These are phyloP conservation scores for Fusarium fracticaudum DNA, from an alignment of 2,329 filamentous ascomycete genomes.

Conservation along the genomic window DNA sequence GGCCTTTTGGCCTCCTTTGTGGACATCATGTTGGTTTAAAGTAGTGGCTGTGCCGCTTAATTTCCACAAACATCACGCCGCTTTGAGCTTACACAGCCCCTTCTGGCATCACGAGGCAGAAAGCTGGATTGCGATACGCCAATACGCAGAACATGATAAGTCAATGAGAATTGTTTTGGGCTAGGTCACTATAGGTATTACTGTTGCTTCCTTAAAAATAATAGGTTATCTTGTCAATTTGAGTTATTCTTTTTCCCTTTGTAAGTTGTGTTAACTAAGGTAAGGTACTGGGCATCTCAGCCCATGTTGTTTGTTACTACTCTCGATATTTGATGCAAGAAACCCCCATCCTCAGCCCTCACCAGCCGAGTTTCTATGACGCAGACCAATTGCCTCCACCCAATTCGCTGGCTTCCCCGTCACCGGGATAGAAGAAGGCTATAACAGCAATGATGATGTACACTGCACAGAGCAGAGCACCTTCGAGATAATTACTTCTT, in stretches of 20 bases:
- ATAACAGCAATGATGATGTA: slow-evolving; percentile 75
- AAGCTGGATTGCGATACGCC: neutral
- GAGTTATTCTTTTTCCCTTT: neutral
- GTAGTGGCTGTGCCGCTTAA: slow-evolving; percentile 28
- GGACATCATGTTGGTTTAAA: slow-evolving; percentile 1
- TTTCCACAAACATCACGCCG: slow-evolving; percentile 22
- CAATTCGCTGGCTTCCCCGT: slow-evolving; percentile 56
- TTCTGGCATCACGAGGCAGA: neutral
- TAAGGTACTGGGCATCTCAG: neutral
- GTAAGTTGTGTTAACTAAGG: neutral
- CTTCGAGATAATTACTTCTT: slow-evolving; percentile 87
- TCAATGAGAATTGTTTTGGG: neutral
- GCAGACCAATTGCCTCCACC: slow-evolving; percentile 33
- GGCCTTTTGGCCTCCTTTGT: neutral
- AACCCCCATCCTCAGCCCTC: neutral
- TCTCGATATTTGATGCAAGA: neutral
- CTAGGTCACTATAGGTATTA: neutral
- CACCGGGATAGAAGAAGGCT: slow-evolving; percentile 72
- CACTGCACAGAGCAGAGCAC: slow-evolving; percentile 72
- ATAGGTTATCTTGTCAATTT: neutral
- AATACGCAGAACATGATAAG: neutral
- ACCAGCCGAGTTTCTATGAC: neutral
- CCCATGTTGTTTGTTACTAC: neutral
- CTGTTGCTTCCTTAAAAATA: neutral
- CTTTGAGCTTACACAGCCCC: slow-evolving; percentile 28